Conservation (phyloP, 371 early-diverging fungal genomes). For the Blakeslea trispora region DNA sequence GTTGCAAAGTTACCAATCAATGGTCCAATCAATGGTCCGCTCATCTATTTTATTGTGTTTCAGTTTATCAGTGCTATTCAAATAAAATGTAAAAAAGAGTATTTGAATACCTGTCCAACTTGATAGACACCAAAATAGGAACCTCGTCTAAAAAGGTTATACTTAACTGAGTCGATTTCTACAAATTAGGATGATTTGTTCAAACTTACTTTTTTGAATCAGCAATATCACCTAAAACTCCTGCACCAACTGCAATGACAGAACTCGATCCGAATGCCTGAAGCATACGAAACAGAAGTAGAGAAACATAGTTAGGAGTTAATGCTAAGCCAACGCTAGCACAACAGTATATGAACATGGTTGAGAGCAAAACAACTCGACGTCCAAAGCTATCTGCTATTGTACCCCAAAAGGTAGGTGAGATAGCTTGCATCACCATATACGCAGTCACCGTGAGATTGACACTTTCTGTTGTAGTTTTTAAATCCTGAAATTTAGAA, state of each 20-base stretch:
- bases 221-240: constrained; percentile 19
- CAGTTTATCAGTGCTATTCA: too few relatives aligned
- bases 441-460: constrained; percentile 34
- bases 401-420: constrained; percentile 63
- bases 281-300: constrained; percentile 58
- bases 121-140: constrained; percentile 62
- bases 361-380: constrained; percentile 58
- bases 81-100: too few relatives aligned
- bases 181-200: too few relatives aligned
- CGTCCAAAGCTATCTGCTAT: constrained; percentile 63
- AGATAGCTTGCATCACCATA: constrained; percentile 38
- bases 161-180: neutral
- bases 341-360: constrained; percentile 55
- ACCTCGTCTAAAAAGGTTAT: constrained; percentile 41
- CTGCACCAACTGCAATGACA: constrained; percentile 53
- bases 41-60: neutral
- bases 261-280: constrained; percentile 67
- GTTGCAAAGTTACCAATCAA: constrained; percentile 10
- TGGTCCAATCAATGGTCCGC: constrained; percentile 47
- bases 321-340: constrained; percentile 63
- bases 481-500: constrained; percentile 33
- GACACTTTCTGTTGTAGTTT: constrained; percentile 23
- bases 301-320: constrained; percentile 44
- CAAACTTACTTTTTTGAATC: constrained; percentile 12
- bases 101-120: constrained; percentile 33